Base-by-base conservation (phyloP, 192 early-diverging fungal species). In the Coemansia aciculifera region DNA sequence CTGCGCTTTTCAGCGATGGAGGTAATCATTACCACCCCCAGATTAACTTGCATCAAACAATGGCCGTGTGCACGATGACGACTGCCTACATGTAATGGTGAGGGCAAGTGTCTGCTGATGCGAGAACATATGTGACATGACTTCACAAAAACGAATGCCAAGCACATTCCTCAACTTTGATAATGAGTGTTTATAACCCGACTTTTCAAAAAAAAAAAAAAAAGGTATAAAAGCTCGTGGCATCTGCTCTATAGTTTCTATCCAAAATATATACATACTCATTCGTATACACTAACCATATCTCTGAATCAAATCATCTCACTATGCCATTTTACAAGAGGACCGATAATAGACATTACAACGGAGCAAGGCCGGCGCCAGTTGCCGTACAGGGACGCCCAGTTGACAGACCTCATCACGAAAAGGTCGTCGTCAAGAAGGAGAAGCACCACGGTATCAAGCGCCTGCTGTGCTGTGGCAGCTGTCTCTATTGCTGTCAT, bases 321-420 rank as follows among this genome's bases (percentile, higher is more conserved):
- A 17, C 1, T 15, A 56, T 32, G 52, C 52, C 52, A 32, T 56
- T 56, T 32, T 56, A 32, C 24, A 56, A 32, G 29, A 32, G 52
- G 19, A 9, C 48, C 21, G 8, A 56, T 11, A 32, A 56, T 15
- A 29, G 52, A 17, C 29, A 31, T 3, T 15, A 54, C 51, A 27
- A 31, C 52, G 8, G 3, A 7, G 12, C 2, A 2, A 19, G 19
- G 23, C 19, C 10, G 8, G 12, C 51, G 27, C 51, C 51, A 15
- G 52, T 56, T 13, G 52, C 52, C 1, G 24, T 15, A 27, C 52
- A 56, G 15, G 52, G 52, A 56, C 52, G 52, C 52, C 52, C 52
- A 56, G 52, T 56, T 2, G 23, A 56, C 52, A 8, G 29, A 7
- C 52, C 24, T 15, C 52, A 29, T 29, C 52, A 29, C 52, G 52